Percentiles rank a stretch among this genome's conserved stretches.
Evolutionary conservation across 192 early-diverging fungal species (phyloP).

Genomic region (Pilobolus umbonatus): DNA sequence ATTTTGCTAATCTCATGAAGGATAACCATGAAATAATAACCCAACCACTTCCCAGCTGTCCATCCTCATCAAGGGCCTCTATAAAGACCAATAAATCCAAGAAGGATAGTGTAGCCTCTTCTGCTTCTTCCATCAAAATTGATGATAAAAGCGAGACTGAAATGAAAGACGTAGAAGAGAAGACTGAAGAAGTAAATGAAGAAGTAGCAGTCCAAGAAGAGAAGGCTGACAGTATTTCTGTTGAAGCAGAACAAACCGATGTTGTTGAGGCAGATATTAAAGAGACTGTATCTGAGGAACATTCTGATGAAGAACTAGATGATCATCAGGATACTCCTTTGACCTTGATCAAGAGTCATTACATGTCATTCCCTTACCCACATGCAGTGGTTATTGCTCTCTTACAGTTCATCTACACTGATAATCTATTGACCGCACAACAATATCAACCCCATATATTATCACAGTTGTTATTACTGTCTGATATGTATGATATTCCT

Average conservation of each 20-base stretch:
- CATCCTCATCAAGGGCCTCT: no score
- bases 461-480: constrained; percentile 55
- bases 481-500: constrained; percentile 62
- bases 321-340: not conserved
- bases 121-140: constrained; percentile 11
- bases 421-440: constrained; percentile 58
- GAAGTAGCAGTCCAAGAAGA: no score
- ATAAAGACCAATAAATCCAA: no score
- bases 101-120: constrained; percentile 9
- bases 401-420: constrained; percentile 67
- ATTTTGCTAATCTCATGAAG: constrained; percentile 43
- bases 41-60: constrained; percentile 1
- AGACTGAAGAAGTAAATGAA: not conserved
- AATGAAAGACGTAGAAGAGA: constrained; percentile 6
- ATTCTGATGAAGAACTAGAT: not conserved
- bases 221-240: no score
- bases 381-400: constrained; percentile 52
- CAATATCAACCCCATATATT: constrained; percentile 64
- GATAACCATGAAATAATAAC: constrained; percentile 3
- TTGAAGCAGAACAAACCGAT: no score
- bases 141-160: not conserved
- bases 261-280: no score
- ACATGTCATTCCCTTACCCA: constrained; percentile 41
- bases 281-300: not conserved
- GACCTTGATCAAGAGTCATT: constrained; percentile 21